Conservation (phyloP, 225 moss, liverwort and hornwort species). For the Thuidium tamariscinum region DNA sequence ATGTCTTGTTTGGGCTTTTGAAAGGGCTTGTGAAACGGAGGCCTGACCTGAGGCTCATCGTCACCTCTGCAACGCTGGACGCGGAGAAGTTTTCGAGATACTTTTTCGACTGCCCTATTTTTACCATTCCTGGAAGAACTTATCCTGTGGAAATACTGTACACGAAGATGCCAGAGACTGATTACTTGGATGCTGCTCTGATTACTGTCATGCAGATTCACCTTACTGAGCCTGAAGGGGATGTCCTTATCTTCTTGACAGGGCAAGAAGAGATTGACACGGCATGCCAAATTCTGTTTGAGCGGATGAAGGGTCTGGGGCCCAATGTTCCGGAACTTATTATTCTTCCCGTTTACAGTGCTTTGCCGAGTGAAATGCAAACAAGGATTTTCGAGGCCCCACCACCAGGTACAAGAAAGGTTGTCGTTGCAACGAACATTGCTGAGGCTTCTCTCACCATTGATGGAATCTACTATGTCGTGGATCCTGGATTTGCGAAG, state of each 20-base stretch:
- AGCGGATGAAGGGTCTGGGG: conserved; percentile 89
- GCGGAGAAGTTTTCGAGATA: conserved; percentile 97
- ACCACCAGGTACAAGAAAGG: conserved; percentile 90
- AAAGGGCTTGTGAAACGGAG: conserved; percentile 78
- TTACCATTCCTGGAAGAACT: conserved; percentile 90
- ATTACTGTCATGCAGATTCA: conserved; percentile 99
- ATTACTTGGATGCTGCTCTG: conserved; percentile 89
- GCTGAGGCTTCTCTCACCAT: conserved; percentile 97
- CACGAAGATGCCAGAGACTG: conserved; percentile 78
- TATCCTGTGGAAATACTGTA: conserved; percentile 85
- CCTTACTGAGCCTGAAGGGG: conserved; percentile 90
- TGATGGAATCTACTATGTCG: conserved; percentile 92
- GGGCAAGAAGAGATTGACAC: conserved; percentile 98
- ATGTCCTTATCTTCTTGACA: conserved; percentile 81
- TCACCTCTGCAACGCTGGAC: conserved; percentile 95
- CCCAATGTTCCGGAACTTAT: conserved; percentile 92
- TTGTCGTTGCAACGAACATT: conserved; percentile 95
- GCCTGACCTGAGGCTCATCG: conserved; percentile 86
- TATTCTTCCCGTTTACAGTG: conserved; percentile 92
- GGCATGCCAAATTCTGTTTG: conserved; percentile 87
- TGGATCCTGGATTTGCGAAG: conserved; percentile 98
- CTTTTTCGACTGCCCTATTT: conserved; percentile 94
- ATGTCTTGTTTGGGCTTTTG: conserved; percentile 86
- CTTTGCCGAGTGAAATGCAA: conserved; percentile 97
- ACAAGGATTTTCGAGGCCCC: conserved; percentile 95